Conservation (phyloP, 345 rosid species). For the Sapria himalayana region DNA sequence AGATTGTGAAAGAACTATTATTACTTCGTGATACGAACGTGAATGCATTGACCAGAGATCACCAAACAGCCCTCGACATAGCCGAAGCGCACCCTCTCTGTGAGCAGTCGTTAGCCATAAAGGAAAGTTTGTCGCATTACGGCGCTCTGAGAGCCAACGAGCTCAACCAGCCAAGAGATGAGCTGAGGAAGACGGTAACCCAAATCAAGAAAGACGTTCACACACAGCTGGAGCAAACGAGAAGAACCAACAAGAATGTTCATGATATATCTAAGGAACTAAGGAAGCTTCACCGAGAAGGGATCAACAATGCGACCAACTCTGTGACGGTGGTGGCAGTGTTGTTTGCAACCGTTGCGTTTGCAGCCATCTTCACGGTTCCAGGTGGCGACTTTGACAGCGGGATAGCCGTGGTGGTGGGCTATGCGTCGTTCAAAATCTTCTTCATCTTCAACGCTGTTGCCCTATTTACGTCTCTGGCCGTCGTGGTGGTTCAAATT, state of each 20-base stretch:
- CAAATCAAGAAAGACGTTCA: slow-evolving; percentile 94
- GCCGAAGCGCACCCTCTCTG: slow-evolving; percentile 81
- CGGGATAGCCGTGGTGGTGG: slow-evolving; percentile 5
- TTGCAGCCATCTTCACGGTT: slow-evolving; percentile 14
- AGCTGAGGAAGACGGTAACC: slow-evolving; percentile 66
- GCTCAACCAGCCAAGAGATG: slow-evolving; percentile 91
- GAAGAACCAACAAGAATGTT: slow-evolving; percentile 51
- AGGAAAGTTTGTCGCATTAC: slow-evolving; percentile 37
- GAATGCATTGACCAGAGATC: slow-evolving; percentile 74
- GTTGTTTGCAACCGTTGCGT: slow-evolving; percentile 15
- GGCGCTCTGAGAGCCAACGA: slow-evolving; percentile 88
- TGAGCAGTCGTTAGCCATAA: slow-evolving; percentile 57
- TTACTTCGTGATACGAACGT: slow-evolving; percentile 68
- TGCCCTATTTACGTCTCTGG: slow-evolving; percentile 81
- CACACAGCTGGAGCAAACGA: slow-evolving; percentile 85
- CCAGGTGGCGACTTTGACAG: slow-evolving; percentile 9
- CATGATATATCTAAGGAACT: slow-evolving; percentile 10
- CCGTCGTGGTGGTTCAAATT: slow-evolving; percentile 93
- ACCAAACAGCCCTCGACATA: slow-evolving; percentile 82
- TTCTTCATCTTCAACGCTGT: slow-evolving; percentile 83
- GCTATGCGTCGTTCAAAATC: slow-evolving; percentile 45
- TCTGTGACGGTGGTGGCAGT: slow-evolving; percentile 15
- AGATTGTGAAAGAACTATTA: slow-evolving; percentile 66
- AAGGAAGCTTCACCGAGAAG: slow-evolving; percentile 12
- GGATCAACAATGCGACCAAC: slow-evolving; percentile 12